Base-by-base conservation (phyloP, 768 basidiomycete species). In the Suillus weaverae region DNA sequence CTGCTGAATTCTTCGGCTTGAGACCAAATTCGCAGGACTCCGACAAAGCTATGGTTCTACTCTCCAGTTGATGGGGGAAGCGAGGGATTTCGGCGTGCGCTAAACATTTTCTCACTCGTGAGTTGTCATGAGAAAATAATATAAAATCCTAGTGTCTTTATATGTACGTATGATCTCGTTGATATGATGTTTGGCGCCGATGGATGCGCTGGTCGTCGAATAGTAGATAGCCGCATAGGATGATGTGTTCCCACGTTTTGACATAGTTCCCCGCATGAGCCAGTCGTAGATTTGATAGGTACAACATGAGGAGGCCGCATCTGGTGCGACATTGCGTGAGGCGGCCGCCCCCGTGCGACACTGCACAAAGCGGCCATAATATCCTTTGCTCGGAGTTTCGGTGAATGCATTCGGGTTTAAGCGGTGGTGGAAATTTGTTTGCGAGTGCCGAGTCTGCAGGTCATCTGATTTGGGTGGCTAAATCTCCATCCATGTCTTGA, bases 1-100 rank as follows among this genome's bases (percentile, higher is more conserved):
- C 93, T 91, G 69, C 85, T 89, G 56, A 92, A 80, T 67, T 92
- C 90, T 43, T 85, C 84, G 46, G 92, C 80, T 69, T 92, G 90
- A 5, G 85, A 87, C 91, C 91, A 93, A 44, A 89, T 82, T 36
- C 86, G 83, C 62, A 90, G 66, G 6, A 84, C 88, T 16, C 13
- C 26, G 16, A 67, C 83, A 85, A 73, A 91, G 90, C 74, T 88
- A 83, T 18, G 83, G 76, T 41, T 73, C 76, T 5, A 46, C 11
- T 22, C 46, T 26, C 46, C 46, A 7, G 22, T 50, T 14, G 3
- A 13, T 18, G 22, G 46, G 13, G 46, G 26, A 50, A 14, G 26
- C 4, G 22, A 48, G 22, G 22, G 22, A 48, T 22, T 26, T 48
- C 10, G 6, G 22, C 13, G n/a, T 26, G 50, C 16, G 7, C 26